Conservation (phyloP, 1,139 yeast species). For the Sugiyamaella japonica region DNA sequence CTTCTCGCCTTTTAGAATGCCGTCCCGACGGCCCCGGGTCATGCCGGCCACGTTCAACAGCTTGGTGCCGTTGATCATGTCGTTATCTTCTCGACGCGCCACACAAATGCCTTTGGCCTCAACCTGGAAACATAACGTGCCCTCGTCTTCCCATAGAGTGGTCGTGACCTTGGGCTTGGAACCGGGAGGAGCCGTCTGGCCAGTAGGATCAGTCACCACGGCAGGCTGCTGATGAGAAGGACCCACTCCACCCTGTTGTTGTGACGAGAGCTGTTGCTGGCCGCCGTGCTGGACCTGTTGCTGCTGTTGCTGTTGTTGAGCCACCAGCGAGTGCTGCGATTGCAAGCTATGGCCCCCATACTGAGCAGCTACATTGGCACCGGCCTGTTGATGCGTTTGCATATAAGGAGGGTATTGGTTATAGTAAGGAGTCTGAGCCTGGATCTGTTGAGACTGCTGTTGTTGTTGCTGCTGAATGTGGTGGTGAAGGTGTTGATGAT, state of each 20-base stretch:
- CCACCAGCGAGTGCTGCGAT: conserved; percentile 16
- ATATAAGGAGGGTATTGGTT: conserved; percentile 21
- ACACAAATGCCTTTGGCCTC: conserved; percentile 91
- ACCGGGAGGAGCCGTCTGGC: conserved; percentile 61
- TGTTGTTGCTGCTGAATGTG: conserved; percentile 20
- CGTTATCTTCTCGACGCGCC: conserved; percentile 89
- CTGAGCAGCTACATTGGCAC: conserved; percentile 6
- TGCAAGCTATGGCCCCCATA: conserved; percentile 11
- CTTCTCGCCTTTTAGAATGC: conserved; percentile 85
- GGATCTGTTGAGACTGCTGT: conserved; percentile 18
- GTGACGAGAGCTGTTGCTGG: conserved; percentile 26
- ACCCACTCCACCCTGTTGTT: conserved; percentile 22
- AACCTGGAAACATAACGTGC: conserved; percentile 91
- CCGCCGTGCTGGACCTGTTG: conserved; percentile 8
- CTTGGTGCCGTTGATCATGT: conserved; percentile 93
- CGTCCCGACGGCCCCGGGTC: conserved; percentile 96
- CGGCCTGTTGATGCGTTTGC: conserved; percentile 6
- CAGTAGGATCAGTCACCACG: conserved; percentile 47
- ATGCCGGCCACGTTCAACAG: conserved; percentile 87
- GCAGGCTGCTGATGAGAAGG: conserved; percentile 29
- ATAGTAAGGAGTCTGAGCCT: conserved; percentile 19
- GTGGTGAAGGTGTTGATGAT: conserved; percentile 20
- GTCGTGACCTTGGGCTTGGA: conserved; percentile 86
- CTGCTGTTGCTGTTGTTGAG: conserved; percentile 21
- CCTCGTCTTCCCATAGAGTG: conserved; percentile 97